phyloP scores from a whole-genome alignment of 352 stramenopile genomes.

The Peronospora farinosa region DNA sequence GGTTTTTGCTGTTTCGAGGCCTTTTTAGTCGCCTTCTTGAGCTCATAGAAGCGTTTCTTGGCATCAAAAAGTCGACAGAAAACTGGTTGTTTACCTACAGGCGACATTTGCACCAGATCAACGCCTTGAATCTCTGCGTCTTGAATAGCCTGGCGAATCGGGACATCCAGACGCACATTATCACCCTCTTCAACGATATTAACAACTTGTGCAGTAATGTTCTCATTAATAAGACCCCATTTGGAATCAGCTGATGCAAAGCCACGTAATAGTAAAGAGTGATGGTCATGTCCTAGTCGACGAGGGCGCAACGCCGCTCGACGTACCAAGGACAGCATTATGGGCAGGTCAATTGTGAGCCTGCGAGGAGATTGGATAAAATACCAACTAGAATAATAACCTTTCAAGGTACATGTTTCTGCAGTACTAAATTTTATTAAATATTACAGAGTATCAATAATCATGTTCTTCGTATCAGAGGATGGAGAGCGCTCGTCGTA shows the following conservation, averaged over 20 bases:
- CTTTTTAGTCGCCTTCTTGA: constrained; percentile 69
- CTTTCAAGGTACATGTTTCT: not conserved
- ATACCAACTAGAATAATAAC: not conserved
- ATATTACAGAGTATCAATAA: not conserved
- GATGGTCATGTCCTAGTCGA: constrained; percentile 1
- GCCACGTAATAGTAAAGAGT: constrained; percentile 10
- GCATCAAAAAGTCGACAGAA: constrained; percentile 69
- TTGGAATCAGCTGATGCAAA: constrained; percentile 36
- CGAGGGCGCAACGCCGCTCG: constrained; percentile 10
- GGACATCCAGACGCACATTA: constrained; percentile 42
- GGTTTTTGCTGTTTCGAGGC: constrained; percentile 47
- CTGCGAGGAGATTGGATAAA: constrained; percentile 1
- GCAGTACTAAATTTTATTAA: not conserved
- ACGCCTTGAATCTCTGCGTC: constrained; percentile 43
- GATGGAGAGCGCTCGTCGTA: constrained; percentile 36
- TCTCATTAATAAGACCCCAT: constrained; percentile 51
- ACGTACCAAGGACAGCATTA: constrained; percentile 17
- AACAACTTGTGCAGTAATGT: constrained; percentile 49
- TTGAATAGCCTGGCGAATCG: constrained; percentile 43
- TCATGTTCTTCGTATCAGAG: constrained; percentile 41
- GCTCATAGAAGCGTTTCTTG: constrained; percentile 62
- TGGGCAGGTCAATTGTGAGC: no score
- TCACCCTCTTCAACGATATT: constrained; percentile 52
- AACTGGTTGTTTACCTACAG: constrained; percentile 25
- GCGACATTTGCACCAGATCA: constrained; percentile 73